Conservation (phyloP, 208 protist genomes). For the Acanthamoeba culbertsoni region DNA sequence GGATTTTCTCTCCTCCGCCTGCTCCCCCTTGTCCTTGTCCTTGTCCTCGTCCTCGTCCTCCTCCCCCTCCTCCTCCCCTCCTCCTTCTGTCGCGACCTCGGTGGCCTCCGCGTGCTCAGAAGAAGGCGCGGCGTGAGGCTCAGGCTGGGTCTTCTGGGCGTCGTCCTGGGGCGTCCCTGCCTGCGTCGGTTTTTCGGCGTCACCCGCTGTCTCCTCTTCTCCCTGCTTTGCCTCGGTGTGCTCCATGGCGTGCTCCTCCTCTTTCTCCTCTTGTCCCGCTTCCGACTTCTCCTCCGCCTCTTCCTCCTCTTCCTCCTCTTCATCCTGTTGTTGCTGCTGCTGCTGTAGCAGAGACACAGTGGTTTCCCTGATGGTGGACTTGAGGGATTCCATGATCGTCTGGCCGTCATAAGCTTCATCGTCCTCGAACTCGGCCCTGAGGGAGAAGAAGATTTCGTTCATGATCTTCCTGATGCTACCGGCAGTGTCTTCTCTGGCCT, state of each 20-base stretch:
- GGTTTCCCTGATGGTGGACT: constrained; percentile 2
- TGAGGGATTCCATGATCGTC: constrained; percentile 8
- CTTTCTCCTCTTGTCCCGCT: neutral
- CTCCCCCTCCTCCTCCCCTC: neutral
- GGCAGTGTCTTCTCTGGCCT: constrained; percentile 1
- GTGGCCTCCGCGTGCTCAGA: neutral
- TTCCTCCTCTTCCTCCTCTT: neutral
- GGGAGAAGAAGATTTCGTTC: constrained; percentile 58
- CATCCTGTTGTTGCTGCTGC: neutral
- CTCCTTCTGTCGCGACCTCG: neutral
- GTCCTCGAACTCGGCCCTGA: constrained; percentile 5
- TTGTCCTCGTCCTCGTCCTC: neutral
- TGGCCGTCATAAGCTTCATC: constrained; percentile 36
- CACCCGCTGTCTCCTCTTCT: neutral
- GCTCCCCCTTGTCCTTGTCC: neutral
- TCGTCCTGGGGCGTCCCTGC: neutral
- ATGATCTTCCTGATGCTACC: constrained; percentile 49
- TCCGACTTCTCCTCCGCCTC: neutral
- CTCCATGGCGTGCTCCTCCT: neutral
- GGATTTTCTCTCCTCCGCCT: neutral
- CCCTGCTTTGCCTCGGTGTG: neutral
- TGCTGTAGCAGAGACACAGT: neutral
- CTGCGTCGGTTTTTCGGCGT: neutral
- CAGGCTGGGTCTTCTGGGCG: no score
- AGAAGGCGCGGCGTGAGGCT: neutral